phyloP scores from a whole-genome alignment of 106 monocot genomes.

The Vanilla planifolia region DNA sequence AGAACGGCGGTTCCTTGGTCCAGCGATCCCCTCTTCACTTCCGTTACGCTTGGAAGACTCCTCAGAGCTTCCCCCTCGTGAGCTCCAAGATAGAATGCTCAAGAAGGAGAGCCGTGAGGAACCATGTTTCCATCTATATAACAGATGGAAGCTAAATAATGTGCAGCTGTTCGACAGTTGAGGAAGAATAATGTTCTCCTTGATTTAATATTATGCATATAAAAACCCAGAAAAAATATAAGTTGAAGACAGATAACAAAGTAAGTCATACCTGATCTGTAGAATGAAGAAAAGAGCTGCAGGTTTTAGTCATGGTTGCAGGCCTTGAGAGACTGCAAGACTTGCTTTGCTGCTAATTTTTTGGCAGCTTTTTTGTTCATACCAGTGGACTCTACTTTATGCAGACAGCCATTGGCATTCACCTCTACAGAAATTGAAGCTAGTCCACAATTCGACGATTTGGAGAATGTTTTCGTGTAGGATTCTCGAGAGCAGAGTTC shows the following conservation, averaged over 20 bases:
- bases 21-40: slow-evolving; percentile 19
- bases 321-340: slow-evolving; percentile 21
- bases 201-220: too few relatives aligned
- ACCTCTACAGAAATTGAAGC: slow-evolving; percentile 26
- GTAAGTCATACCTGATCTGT: too few relatives aligned
- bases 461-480: slow-evolving; percentile 11
- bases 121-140: too few relatives aligned
- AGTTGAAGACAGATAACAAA: too few relatives aligned
- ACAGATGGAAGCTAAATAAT: too few relatives aligned
- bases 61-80: slow-evolving; percentile 33
- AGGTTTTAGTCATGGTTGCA: not conserved
- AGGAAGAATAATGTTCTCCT: too few relatives aligned
- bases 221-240: too few relatives aligned
- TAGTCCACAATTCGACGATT: slow-evolving; percentile 2
- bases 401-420: slow-evolving; percentile 11
- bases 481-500: slow-evolving; percentile 32
- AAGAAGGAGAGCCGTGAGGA: too few relatives aligned
- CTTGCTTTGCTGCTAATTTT: slow-evolving; percentile 24
- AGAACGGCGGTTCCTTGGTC: slow-evolving; percentile 12
- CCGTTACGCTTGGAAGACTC: slow-evolving; percentile 46
- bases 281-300: too few relatives aligned
- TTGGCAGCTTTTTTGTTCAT: slow-evolving; percentile 22
- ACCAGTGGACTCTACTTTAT: slow-evolving; percentile 17
- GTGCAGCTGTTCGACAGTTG: too few relatives aligned
- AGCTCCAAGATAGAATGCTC: slow-evolving; percentile 15